These are phyloP conservation scores for Cyclostephanos tholiformis DNA, from an alignment of 108 stramenopile species.

Conservation along the genomic window DNA sequence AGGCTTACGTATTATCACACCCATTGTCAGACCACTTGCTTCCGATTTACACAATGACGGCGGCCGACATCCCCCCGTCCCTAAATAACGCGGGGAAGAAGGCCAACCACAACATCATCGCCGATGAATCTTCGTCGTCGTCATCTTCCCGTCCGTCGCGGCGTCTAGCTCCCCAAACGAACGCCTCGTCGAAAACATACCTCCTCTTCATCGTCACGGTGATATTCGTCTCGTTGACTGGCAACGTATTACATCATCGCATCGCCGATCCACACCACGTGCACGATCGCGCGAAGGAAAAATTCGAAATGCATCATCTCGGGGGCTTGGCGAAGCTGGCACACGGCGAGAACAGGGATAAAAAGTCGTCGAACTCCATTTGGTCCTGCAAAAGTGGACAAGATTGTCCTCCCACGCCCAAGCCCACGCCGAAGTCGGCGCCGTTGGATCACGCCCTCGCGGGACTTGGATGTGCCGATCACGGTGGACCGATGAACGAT, in stretches of 20 bases:
- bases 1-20: too few relatives aligned
- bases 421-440: neutral
- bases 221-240: constrained; percentile 39
- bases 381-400: neutral
- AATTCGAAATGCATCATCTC: constrained; percentile 30
- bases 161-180: too few relatives aligned
- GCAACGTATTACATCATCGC: constrained; percentile 45
- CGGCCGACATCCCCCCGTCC: too few relatives aligned
- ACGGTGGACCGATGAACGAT: constrained; percentile 53
- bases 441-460: constrained; percentile 47
- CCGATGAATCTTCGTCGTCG: too few relatives aligned
- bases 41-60: too few relatives aligned
- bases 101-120: too few relatives aligned
- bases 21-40: too few relatives aligned
- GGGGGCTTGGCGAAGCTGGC: constrained; percentile 19
- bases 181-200: constrained; percentile 41
- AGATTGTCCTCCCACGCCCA: neutral
- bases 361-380: too few relatives aligned
- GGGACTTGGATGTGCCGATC: constrained; percentile 47
- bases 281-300: constrained; percentile 29
- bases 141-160: too few relatives aligned
- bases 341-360: constrained; percentile 3
- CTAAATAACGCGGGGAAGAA: too few relatives aligned
- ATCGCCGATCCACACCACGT: constrained; percentile 43
- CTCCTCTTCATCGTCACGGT: constrained; percentile 40